Percentiles rank a stretch among this genome's conserved stretches.
Evolutionary conservation across 306 rosid species (phyloP).

Genomic region (Hippophae rhamnoides): DNA sequence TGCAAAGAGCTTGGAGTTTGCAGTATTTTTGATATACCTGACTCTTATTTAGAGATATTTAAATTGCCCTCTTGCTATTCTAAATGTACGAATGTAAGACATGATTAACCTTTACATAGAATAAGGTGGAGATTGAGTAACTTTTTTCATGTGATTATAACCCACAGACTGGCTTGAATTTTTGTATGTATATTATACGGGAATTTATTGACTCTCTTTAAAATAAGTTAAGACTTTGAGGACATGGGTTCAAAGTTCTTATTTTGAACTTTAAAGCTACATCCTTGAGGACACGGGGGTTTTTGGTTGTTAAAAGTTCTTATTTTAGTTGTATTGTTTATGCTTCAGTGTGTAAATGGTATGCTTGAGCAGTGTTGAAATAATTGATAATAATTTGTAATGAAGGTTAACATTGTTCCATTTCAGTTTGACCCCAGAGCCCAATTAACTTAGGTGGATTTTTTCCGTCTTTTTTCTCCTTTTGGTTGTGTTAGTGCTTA

Average conservation of each 20-base stretch:
- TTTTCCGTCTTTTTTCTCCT: not conserved
- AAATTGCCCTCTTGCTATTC: not conserved
- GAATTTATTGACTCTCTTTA: no score
- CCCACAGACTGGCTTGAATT: no score
- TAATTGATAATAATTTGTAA: not conserved
- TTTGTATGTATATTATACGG: no score
- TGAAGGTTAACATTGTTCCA: not conserved
- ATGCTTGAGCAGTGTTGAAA: not conserved
- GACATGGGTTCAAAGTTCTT: not conserved
- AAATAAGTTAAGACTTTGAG: not conserved
- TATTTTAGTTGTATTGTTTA: not conserved
- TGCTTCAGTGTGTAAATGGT: not conserved
- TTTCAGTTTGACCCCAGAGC: not conserved
- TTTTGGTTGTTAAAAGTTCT: not conserved
- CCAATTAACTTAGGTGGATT: no score
- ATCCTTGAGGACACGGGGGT: not conserved
- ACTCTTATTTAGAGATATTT: not conserved
- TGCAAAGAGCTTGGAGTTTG: not conserved
- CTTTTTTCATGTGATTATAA: not conserved
- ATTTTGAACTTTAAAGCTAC: not conserved
- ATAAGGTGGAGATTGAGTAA: not conserved
- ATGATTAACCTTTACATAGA: not conserved
- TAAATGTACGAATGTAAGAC: not conserved
- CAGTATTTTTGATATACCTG: slow-evolving; percentile 4
- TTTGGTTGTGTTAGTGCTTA: slow-evolving; percentile 10